Evolutionary conservation across 805 yeast genomes (phyloP).

Genomic region (Wickerhamiella parazyma): DNA sequence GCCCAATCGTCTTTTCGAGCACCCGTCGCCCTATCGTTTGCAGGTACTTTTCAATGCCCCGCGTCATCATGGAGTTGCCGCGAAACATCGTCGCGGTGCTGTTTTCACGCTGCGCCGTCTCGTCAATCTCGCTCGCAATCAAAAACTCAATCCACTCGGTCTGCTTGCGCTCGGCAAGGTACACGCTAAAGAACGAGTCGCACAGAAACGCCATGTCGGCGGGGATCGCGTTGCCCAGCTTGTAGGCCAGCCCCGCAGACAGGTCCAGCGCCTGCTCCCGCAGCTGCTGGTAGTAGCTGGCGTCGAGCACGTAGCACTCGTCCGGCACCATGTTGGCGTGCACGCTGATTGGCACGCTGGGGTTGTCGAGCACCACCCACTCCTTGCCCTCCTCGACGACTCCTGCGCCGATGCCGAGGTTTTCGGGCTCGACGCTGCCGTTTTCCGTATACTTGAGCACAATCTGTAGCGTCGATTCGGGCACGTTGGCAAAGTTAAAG

Average conservation of each 20-base stretch:
- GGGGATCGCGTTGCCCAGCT: conserved; percentile 15
- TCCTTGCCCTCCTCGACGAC: not conserved
- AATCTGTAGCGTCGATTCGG: conserved; percentile 29
- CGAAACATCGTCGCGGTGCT: conserved; percentile 45
- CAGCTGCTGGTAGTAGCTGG: conserved; percentile 44
- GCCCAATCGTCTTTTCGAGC: conserved; percentile 56
- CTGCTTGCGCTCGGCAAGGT: conserved; percentile 55
- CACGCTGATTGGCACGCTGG: conserved; percentile 14
- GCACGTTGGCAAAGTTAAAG: conserved; percentile 41
- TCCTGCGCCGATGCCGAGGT: conserved; percentile 7
- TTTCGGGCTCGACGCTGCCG: conserved; percentile 27
- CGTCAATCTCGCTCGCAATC: conserved; percentile 48
- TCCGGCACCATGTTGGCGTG: conserved; percentile 19
- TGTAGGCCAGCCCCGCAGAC: conserved; percentile 37
- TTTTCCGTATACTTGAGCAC: conserved; percentile 19
- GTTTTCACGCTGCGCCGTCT: conserved; percentile 11
- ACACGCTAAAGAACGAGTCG: conserved; percentile 49
- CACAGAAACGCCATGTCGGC: conserved; percentile 11
- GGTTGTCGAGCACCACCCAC: conserved; percentile 10
- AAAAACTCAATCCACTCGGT: conserved; percentile 60
- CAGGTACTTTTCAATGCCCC: conserved; percentile 65
- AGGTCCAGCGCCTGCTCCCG: conserved; percentile 41
- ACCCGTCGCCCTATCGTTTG: conserved; percentile 69
- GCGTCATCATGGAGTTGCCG: conserved; percentile 73
- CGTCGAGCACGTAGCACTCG: conserved; percentile 32